A percentile compares a stretch with the other conserved stretches of the same genome.
These are phyloP conservation scores for Magnaporthales sp. DNA, from an alignment of 2,329 filamentous ascomycete genomes.

Conservation along the genomic window DNA sequence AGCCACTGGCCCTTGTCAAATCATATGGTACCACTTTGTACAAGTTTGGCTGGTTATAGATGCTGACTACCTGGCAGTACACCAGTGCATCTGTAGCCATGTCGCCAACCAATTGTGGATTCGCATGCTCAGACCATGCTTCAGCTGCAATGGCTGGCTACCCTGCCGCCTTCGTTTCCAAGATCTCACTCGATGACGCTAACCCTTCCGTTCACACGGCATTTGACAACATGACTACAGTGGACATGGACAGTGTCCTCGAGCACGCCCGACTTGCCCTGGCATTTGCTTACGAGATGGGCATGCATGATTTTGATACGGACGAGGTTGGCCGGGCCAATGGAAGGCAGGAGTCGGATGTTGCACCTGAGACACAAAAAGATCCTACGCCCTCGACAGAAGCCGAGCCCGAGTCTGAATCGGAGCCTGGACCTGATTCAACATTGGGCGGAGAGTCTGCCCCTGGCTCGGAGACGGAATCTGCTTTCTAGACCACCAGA, in stretches of 20 bases:
- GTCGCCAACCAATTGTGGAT: slow-evolving; percentile 37
- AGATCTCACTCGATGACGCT: slow-evolving; percentile 47
- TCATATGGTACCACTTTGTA: slow-evolving; percentile 42
- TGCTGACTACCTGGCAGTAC: slow-evolving; percentile 43
- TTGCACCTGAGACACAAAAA: not conserved
- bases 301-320: slow-evolving; percentile 21
- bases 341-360: not conserved
- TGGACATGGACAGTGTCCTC: slow-evolving; percentile 58
- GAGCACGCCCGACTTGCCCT: slow-evolving; percentile 48
- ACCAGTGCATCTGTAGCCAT: not conserved
- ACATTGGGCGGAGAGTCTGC: not conserved
- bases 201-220: slow-evolving; percentile 67
- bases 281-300: slow-evolving; percentile 38
- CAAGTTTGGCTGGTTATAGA: not conserved
- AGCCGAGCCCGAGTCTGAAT: not conserved
- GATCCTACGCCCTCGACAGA: not conserved
- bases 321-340: not conserved
- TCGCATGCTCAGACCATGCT: slow-evolving; percentile 57
- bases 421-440: not conserved
- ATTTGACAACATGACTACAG: slow-evolving; percentile 59
- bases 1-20: not conserved
- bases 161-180: slow-evolving; percentile 55
- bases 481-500: not conserved
- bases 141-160: slow-evolving; percentile 58
- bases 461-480: not conserved